Conservation (phyloP, 192 early-diverging fungal genomes). For the Umbelopsis isabellina region DNA sequence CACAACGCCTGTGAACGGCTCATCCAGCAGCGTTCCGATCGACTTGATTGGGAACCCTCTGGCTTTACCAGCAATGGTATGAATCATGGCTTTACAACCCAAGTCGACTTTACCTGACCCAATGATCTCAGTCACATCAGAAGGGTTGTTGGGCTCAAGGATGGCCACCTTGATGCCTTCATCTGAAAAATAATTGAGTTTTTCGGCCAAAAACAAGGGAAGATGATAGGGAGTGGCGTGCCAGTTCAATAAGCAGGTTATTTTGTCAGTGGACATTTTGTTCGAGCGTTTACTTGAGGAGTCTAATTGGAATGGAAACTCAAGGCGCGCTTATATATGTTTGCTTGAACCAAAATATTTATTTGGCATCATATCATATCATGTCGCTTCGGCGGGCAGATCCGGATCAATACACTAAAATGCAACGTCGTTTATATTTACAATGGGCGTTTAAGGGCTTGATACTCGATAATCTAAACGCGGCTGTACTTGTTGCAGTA, state of each 20-base stretch:
- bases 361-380: too few relatives aligned
- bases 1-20: slow-evolving; percentile 68
- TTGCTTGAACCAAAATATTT: too few relatives aligned
- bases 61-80: slow-evolving; percentile 69
- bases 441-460: too few relatives aligned
- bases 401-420: too few relatives aligned
- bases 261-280: slow-evolving; percentile 57
- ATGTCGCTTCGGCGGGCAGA: too few relatives aligned
- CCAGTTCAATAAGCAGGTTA: slow-evolving; percentile 61
- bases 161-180: slow-evolving; percentile 68
- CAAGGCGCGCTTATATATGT: too few relatives aligned
- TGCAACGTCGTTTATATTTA: too few relatives aligned
- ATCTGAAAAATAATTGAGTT: slow-evolving; percentile 58
- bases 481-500: too few relatives aligned
- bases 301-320: too few relatives aligned
- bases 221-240: slow-evolving; percentile 67
- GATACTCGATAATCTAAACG: too few relatives aligned
- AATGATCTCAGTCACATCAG: slow-evolving; percentile 68
- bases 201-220: slow-evolving; percentile 67
- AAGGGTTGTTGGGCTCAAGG: slow-evolving; percentile 66
- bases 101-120: slow-evolving; percentile 64
- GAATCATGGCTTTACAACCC: slow-evolving; percentile 73
- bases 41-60: slow-evolving; percentile 65
- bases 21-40: slow-evolving; percentile 65
- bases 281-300: too few relatives aligned